Base-by-base conservation (phyloP, 768 basidiomycete genomes). In the Psilocybe cyanescens region DNA sequence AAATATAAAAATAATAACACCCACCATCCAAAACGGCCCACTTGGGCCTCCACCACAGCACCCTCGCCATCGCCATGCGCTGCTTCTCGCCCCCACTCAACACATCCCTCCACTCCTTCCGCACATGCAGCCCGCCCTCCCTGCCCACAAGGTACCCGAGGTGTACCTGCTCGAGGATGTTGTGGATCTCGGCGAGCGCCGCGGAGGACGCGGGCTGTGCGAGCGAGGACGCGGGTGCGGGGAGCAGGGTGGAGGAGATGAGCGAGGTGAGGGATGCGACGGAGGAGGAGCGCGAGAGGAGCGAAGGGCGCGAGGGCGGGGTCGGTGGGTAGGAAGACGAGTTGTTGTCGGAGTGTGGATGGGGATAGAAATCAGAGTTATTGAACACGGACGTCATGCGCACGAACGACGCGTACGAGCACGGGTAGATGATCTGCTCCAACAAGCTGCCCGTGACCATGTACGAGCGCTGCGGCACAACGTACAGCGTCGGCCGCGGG, bases 1-100 rank as follows among this genome's bases (percentile, higher is more conserved):
- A 35, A 57, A 51, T 9, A 35, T 9, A 28, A 24, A 48, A 33
- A 29, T 19, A 49, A 9, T 8, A 19, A 56, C 8, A 75, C 88
- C 59, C 64, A 94, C 94, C 92, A 74, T 96, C 94, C 62, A 96
- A 77, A 12, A 97, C 83, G 0, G 89, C 94, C 73, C 90, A 96
- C 71, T 84, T 86, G 1, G 94, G 94, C 33, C 81, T 75, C 72
- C 94, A 93, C 74, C 94, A 96, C 72, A 98, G 92, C 16, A 96
- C 89, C n/a, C 96, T 82, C 6, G 95, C 94, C 83, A 98, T 86
- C 0, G 86, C 90, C 91, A 98, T 95, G 86, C 96, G 76, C 75
- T 99, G 97, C 76, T 97, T 98, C 83, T 98, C 97, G 0, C 97
- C 97, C 0, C 97, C 97, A 67, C 94, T 95, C 68, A 97, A 77